Evolutionary conservation across 2,329 filamentous ascomycete genomes (phyloP), one percentile per base, ranked within the genome.

Genomic region (Apiospora malaysiana): DNA sequence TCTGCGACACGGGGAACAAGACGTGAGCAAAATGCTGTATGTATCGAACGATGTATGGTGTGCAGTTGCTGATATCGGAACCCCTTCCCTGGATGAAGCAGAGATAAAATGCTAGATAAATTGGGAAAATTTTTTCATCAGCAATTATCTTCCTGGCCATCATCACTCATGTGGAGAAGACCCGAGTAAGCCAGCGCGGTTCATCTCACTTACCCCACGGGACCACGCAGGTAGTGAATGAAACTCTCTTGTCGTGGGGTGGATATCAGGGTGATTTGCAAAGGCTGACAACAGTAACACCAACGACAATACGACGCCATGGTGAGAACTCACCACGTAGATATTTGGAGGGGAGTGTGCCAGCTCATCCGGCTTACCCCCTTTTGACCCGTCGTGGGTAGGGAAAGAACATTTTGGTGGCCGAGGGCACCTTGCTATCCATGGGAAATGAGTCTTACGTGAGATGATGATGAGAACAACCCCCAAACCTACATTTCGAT

Each of bases 341-440:
- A 40, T 18, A 12, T 14, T 12, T n/a, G 56, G 27, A 32, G 10
- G 32, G 32, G 56, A 63, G 40, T 10, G 51, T 59, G 51, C 51
- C 51, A 59, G 25, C 51, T 59, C 51, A 59, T 59, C 51, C 51
- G 21, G 51, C 51, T 59, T 59, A 59, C 51, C 51, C 51, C 51
- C 25, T 56, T 56, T 56, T 56, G 14, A 37, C 14, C n/a, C 27
- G 6, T 10, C 18, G 10, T 10, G 51, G 12, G 49, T 21, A 18
- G 9, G 51, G 25, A 56, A 23, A 14, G 14, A 37, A 9, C 9
- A 37, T 37, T 27, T 9, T 7, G 56, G 27, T 63, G 18, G 18
- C 18, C 27, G 27, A 10, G 56, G 3, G 32, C 18, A 63, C 27
- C 56, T n/a, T 27, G 32, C 56, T 9, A 37, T 37, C 27, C 0